These are phyloP conservation scores for Schrenkiella parvula DNA, from an alignment of 345 rosid genomes.

Conservation along the genomic window DNA sequence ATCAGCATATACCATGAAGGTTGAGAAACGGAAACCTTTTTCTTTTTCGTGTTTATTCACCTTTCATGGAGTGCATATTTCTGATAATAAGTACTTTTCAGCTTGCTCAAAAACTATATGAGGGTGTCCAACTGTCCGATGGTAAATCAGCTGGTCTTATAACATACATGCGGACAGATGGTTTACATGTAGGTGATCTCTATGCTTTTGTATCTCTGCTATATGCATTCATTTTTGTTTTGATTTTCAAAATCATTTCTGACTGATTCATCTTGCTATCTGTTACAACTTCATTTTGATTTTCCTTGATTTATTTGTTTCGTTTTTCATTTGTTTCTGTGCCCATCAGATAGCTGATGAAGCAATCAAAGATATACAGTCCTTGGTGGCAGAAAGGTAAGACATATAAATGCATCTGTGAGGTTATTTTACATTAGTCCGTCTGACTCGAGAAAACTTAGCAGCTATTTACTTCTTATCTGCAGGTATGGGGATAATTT, in stretches of 20 bases:
- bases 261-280: slow-evolving; percentile 11
- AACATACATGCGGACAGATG: slow-evolving; percentile 95
- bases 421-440: slow-evolving; percentile 6
- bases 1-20: slow-evolving; percentile 85
- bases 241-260: not conserved
- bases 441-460: slow-evolving; percentile 3
- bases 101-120: slow-evolving; percentile 96
- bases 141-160: slow-evolving; percentile 80
- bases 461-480: slow-evolving; percentile 12
- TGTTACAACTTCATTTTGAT: not conserved
- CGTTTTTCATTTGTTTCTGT: slow-evolving; percentile 19
- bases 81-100: slow-evolving; percentile 39
- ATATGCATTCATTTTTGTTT: not conserved
- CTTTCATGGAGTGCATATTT: slow-evolving; percentile 10
- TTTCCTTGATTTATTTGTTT: slow-evolving; percentile 3
- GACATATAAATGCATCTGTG: slow-evolving; percentile 8
- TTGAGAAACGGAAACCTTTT: slow-evolving; percentile 28
- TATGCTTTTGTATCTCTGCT: slow-evolving; percentile 16
- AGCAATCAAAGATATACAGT: slow-evolving; percentile 72
- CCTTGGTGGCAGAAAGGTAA: slow-evolving; percentile 72
- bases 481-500: slow-evolving; percentile 72
- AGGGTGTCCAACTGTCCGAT: slow-evolving; percentile 74
- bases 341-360: slow-evolving; percentile 72
- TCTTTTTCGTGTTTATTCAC: not conserved
- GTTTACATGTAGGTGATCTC: slow-evolving; percentile 75